A percentile compares a stretch with the other conserved stretches of the same genome.
phyloP scores from a whole-genome alignment of 2,329 filamentous ascomycete genomes.

The Paraphaeosphaeria minitans region DNA sequence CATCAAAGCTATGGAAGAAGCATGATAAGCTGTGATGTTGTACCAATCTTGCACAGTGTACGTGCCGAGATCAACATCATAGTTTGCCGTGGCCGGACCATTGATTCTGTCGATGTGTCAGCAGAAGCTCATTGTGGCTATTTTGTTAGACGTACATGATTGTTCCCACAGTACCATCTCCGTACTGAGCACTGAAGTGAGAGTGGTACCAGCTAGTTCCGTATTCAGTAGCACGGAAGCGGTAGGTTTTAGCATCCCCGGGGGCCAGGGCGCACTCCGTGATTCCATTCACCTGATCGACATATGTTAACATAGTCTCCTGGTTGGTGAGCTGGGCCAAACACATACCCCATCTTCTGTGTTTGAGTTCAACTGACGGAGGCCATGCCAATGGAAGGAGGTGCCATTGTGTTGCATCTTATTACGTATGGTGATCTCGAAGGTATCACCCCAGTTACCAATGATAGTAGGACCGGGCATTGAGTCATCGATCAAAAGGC shows the following conservation, averaged over 20 bases:
- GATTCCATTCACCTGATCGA: constrained; percentile 25
- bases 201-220: constrained; percentile 50
- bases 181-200: constrained; percentile 52
- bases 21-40: constrained; percentile 44
- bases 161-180: constrained; percentile 47
- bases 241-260: constrained; percentile 44
- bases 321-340: background rate
- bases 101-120: constrained; percentile 22
- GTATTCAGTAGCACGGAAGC: constrained; percentile 38
- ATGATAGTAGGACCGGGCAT: constrained; percentile 58
- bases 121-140: background rate
- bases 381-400: constrained; percentile 66
- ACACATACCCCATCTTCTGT: constrained; percentile 60
- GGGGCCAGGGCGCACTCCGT: constrained; percentile 53
- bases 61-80: constrained; percentile 35
- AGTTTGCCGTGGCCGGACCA: constrained; percentile 38
- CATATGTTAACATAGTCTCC: too few species aligned
- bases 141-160: constrained; percentile 16
- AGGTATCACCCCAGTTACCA: constrained; percentile 51
- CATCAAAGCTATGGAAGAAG: constrained; percentile 15
- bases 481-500: constrained; percentile 35
- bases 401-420: constrained; percentile 62
- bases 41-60: constrained; percentile 49
- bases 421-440: constrained; percentile 59
- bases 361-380: constrained; percentile 61